These are phyloP conservation scores for Candida ulmi DNA, from an alignment of 805 yeast species.

Conservation along the genomic window DNA sequence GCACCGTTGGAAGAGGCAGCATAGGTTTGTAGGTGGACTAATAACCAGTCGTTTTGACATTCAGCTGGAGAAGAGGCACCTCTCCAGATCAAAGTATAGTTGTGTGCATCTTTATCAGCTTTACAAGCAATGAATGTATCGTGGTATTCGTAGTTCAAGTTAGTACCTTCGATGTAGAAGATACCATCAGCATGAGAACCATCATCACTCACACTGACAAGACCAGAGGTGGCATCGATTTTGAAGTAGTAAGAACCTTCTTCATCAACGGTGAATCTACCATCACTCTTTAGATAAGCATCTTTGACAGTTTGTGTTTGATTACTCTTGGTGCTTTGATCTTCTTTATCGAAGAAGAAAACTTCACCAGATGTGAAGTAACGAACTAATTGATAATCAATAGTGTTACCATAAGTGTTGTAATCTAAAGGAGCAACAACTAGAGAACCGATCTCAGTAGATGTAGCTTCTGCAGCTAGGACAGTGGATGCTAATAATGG, in stretches of 20 bases:
- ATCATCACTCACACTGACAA: conserved; percentile 6
- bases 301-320: conserved; percentile 7
- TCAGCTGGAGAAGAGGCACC: conserved; percentile 16
- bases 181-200: conserved; percentile 9
- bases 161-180: conserved; percentile 7
- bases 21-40: conserved; percentile 13
- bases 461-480: background rate
- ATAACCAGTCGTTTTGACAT: conserved; percentile 15
- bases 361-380: conserved; percentile 11
- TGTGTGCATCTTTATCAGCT: conserved; percentile 1
- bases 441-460: conserved; percentile 11
- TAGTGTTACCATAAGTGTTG: conserved; percentile 9
- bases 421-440: conserved; percentile 17
- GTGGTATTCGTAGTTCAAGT: conserved; percentile 15
- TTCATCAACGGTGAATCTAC: conserved; percentile 9
- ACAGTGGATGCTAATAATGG: background rate
- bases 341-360: conserved; percentile 10
- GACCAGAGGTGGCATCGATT: conserved; percentile 11
- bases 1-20: conserved; percentile 5
- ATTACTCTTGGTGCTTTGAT: conserved; percentile 1
- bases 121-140: conserved; percentile 19
- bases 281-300: conserved; percentile 8
- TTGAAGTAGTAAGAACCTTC: conserved; percentile 5
- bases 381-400: conserved; percentile 14
- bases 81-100: conserved; percentile 19